phyloP scores from a whole-genome alignment of 2,329 filamentous ascomycete genomes.

The Fusarium sp. region DNA sequence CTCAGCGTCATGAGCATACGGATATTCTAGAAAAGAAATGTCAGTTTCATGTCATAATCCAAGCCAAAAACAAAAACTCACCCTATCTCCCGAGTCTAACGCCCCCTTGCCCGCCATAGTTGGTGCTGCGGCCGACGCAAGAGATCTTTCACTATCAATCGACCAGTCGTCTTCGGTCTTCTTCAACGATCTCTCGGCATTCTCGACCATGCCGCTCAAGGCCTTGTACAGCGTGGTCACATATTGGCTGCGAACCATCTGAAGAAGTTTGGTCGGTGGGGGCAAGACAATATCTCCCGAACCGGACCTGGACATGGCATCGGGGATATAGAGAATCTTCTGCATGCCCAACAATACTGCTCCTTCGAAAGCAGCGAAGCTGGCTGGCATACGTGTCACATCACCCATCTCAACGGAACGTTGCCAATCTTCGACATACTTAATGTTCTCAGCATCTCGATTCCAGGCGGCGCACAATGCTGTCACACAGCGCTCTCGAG shows the following conservation, averaged over 20 bases:
- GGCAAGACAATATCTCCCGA: conserved; percentile 83
- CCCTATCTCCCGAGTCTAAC: conserved; percentile 67
- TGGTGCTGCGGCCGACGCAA: conserved; percentile 51
- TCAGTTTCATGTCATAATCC: conserved; percentile 36
- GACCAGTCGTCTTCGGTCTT: conserved; percentile 73
- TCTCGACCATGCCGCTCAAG: conserved; percentile 95
- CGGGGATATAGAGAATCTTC: conserved; percentile 92
- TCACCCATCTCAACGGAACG: conserved; percentile 84
- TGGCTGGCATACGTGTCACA: conserved; percentile 88
- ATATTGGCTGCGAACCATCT: conserved; percentile 92
- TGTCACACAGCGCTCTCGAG: conserved; percentile 86
- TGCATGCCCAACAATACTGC: conserved; percentile 88
- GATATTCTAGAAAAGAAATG: conserved; percentile 71
- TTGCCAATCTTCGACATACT: conserved; percentile 93
- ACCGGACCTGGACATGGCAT: conserved; percentile 80
- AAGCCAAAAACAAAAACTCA: conserved; percentile 51
- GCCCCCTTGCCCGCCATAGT: conserved; percentile 59
- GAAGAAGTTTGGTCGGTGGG: conserved; percentile 86
- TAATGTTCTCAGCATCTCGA: conserved; percentile 91
- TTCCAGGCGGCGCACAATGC: conserved; percentile 94
- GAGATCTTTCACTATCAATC: conserved; percentile 58
- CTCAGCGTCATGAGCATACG: conserved; percentile 94
- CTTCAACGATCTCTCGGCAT: conserved; percentile 81
- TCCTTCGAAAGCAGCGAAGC: conserved; percentile 87
- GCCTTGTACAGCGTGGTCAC: conserved; percentile 95